Evolutionary conservation across 768 basidiomycete species (phyloP).

Genomic region (Lyophyllum shimeji): DNA sequence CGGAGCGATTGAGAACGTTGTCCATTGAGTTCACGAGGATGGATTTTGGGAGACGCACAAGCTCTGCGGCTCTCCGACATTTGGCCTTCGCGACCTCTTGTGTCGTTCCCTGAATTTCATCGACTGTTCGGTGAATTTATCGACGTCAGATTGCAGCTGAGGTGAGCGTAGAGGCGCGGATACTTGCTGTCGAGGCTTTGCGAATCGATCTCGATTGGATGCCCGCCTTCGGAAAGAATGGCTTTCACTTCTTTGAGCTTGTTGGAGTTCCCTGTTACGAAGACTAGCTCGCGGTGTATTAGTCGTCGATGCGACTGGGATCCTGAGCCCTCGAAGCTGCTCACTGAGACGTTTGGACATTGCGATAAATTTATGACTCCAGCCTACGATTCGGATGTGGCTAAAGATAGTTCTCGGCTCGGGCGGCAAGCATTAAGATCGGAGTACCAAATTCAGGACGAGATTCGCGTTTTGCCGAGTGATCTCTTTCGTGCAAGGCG

Average conservation of each 20-base stretch:
- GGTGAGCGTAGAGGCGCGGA: background rate
- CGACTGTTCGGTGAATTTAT: constrained; percentile 61
- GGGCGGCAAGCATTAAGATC: background rate
- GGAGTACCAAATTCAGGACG: background rate
- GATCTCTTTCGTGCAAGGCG: too few relatives aligned
- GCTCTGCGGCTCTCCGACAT: constrained; percentile 80
- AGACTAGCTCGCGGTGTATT: constrained; percentile 48
- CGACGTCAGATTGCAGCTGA: background rate
- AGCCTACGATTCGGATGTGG: background rate
- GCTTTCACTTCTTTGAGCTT: constrained; percentile 87
- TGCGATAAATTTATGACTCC: too few relatives aligned
- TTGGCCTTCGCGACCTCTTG: constrained; percentile 88
- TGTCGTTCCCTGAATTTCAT: constrained; percentile 92
- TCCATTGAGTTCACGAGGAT: background rate
- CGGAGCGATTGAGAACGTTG: background rate
- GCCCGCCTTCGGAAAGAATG: constrained; percentile 65
- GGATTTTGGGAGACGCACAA: constrained; percentile 41
- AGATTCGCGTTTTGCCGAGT: background rate
- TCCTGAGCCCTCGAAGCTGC: background rate
- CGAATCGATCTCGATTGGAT: constrained; percentile 77
- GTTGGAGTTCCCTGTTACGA: constrained; percentile 93
- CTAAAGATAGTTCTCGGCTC: background rate
- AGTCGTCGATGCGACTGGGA: background rate
- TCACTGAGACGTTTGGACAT: constrained; percentile 22
- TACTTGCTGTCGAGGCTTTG: constrained; percentile 76